Base-by-base conservation (phyloP, 176 grass and related monocot species). In the Phoenix dactylifera region DNA sequence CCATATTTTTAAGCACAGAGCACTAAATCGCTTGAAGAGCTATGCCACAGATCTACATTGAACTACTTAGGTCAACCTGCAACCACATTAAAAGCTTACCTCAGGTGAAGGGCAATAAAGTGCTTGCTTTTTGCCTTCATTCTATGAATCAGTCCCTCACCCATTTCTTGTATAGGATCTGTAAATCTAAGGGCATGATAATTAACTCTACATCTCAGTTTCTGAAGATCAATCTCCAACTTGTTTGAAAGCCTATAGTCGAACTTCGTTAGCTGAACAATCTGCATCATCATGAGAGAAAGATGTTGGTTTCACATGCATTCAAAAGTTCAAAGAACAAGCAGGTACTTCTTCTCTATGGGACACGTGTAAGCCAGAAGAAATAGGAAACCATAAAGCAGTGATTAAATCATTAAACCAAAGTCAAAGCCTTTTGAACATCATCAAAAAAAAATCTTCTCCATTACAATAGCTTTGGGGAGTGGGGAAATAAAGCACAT, bases 201-300 rank as follows among this genome's bases (percentile, higher is more conserved):
- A 82, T 95, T 95, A 62, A 88, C 85, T 85, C 89, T 85, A 59
- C 89, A 95, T 60, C 89, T 85, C 49, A 95, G 68, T 61, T 89
- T 95, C 63, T 95, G 89, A 68, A 95, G 81, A 68, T 95, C 72
- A 53, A 78, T 78, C 54, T 95, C 85, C 70, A 95, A 59, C 63
- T 60, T 77, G 29, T 89, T 95, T 44, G 89, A 95, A 67, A 95
- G 56, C 54, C 89, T 77, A 76, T 85, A 95, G 56, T 95, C 89
- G 59, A 85, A 95, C 50, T 95, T 95, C 7, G 81, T 95, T 18
- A 95, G 69, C 51, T 89, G 81, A 70, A 95, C 81, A 58, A 95
- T 81, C 89, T 95, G 85, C 32, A 72, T 57, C 30, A 60, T 60
- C 17, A 60, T 35, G 26, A 16, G n/a, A 35, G 15, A 60, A 60